phyloP scores from a whole-genome alignment of 139 green algal species.

The Limnomonas spitsbergensis region DNA sequence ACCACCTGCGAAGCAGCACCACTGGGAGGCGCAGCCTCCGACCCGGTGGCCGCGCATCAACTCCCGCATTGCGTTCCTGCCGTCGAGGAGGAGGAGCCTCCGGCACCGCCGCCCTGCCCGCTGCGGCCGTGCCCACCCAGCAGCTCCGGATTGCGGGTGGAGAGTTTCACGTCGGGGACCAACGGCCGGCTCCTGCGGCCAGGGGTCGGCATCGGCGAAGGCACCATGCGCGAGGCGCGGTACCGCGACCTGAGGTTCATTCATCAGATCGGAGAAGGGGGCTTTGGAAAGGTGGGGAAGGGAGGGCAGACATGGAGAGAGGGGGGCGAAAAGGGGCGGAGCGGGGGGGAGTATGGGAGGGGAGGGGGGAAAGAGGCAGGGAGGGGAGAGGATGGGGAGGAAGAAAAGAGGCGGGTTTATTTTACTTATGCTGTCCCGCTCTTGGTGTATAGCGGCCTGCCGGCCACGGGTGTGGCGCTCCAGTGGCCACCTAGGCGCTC shows the following conservation, averaged over 20 bases:
- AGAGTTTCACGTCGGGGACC: slow-evolving; percentile 2
- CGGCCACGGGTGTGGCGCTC: too few species aligned
- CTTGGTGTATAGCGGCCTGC: too few species aligned
- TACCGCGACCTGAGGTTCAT: slow-evolving; percentile 49
- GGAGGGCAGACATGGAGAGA: background rate
- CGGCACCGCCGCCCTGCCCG: background rate
- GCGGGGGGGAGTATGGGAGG: background rate
- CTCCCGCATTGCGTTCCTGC: too few species aligned
- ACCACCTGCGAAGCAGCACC: too few species aligned
- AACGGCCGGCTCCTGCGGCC: background rate
- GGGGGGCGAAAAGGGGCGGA: background rate
- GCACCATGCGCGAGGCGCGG: slow-evolving; percentile 9
- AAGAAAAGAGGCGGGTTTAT: background rate
- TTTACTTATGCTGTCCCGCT: too few species aligned
- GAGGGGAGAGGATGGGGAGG: background rate
- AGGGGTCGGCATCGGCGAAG: background rate
- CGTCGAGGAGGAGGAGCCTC: too few species aligned
- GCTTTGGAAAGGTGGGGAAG: slow-evolving; percentile 53
- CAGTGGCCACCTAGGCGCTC: too few species aligned
- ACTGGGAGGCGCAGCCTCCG: too few species aligned
- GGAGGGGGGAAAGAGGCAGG: background rate
- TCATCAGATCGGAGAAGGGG: slow-evolving; percentile 57
- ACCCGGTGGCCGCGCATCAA: too few species aligned
- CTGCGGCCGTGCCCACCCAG: background rate
- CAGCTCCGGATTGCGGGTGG: background rate